phyloP scores from a whole-genome alignment of 2,329 filamentous ascomycete species.

The Stylonectria norvegica region DNA sequence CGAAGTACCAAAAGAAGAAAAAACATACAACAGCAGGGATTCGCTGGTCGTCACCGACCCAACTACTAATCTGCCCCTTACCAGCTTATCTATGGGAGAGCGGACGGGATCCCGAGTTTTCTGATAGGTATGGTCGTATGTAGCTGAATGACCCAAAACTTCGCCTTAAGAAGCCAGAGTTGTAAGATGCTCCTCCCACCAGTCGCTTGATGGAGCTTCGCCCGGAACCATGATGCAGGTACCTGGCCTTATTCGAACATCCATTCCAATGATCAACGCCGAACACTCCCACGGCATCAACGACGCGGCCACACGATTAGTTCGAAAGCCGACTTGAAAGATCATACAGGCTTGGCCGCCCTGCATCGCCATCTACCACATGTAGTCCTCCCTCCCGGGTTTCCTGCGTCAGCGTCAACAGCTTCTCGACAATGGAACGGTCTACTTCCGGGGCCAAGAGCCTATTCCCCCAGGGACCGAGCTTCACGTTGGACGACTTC shows the following conservation, averaged over 20 bases:
- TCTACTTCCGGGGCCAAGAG: constrained; percentile 53
- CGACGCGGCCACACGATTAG: constrained; percentile 6
- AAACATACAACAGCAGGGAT: no score
- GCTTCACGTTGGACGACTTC: constrained; percentile 85
- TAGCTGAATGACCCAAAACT: no score
- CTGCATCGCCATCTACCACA: constrained; percentile 20
- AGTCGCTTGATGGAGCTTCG: no score
- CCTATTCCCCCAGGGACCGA: constrained; percentile 74
- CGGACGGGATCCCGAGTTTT: no score
- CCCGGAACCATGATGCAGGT: neutral
- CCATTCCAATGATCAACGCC: no score
- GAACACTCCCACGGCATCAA: neutral
- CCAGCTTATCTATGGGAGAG: no score
- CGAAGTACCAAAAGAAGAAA: no score
- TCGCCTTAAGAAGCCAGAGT: no score
- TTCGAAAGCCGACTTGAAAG: neutral
- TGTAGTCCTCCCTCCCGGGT: constrained; percentile 27
- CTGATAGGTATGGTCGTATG: no score
- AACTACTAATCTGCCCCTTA: no score
- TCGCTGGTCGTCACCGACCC: no score
- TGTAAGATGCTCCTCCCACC: no score
- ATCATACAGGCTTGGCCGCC: neutral
- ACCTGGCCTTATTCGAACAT: neutral
- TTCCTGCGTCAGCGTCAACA: constrained; percentile 17
- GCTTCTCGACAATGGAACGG: constrained; percentile 39